These are phyloP conservation scores for Colletotrichum aenigma DNA, from an alignment of 2,329 filamentous ascomycete species.

Conservation along the genomic window DNA sequence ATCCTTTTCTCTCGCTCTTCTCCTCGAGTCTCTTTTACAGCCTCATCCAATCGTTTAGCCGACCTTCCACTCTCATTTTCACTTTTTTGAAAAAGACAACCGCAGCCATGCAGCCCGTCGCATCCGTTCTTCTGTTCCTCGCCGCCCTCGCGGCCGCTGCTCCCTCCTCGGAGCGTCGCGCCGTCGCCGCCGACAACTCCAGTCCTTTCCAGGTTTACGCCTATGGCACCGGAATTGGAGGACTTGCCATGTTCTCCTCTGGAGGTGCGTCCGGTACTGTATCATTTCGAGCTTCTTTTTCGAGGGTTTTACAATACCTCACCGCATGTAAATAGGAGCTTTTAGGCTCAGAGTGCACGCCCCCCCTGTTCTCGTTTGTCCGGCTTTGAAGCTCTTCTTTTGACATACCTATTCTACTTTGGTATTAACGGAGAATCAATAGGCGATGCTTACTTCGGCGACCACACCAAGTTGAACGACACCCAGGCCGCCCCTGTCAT, in stretches of 20 bases:
- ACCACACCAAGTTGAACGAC: constrained; percentile 7
- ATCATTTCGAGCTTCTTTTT: background rate
- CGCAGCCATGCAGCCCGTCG: background rate
- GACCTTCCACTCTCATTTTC: background rate
- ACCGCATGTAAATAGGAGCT: background rate
- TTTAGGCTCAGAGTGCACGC: background rate
- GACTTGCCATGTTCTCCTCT: constrained; percentile 26
- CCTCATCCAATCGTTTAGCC: background rate
- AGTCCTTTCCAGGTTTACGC: constrained; percentile 28
- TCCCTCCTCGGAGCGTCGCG: background rate
- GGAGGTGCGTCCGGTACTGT: constrained; percentile 21
- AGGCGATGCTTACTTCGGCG: constrained; percentile 8
- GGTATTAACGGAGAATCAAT: background rate
- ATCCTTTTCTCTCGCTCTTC: background rate
- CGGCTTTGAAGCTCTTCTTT: background rate
- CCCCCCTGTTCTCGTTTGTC: background rate
- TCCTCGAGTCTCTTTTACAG: background rate
- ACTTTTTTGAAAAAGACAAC: background rate
- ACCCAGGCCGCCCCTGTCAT: constrained; percentile 5
- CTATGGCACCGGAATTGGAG: constrained; percentile 28
- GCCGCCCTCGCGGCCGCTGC: constrained; percentile 6
- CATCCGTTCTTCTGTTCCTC: background rate
- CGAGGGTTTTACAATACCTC: background rate
- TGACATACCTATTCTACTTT: background rate
- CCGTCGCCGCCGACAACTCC: constrained; percentile 9